A percentile compares a stretch with the other conserved stretches of the same genome.
Evolutionary conservation across 2,329 filamentous ascomycete genomes (phyloP).

Genomic region (Anisogramma anomala): DNA sequence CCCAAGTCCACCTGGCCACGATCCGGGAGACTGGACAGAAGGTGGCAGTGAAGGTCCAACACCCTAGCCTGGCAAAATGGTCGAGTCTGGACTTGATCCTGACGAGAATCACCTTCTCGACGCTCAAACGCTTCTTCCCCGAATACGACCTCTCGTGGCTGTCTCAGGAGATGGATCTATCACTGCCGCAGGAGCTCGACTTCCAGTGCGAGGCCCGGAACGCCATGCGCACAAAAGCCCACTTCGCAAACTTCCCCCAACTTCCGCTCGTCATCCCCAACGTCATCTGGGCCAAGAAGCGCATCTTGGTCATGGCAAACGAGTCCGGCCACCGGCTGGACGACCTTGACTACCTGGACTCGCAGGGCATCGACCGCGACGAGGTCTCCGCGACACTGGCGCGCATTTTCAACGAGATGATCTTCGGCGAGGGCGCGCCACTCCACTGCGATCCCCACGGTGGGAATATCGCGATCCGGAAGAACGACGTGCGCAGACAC

Average conservation of each 20-base stretch:
- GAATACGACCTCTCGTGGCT: slow-evolving; percentile 98
- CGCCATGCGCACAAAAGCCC: slow-evolving; percentile 63
- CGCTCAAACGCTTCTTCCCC: slow-evolving; percentile 84
- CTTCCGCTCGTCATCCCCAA: slow-evolving; percentile 81
- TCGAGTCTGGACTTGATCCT: slow-evolving; percentile 75
- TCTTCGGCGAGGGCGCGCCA: slow-evolving; percentile 79
- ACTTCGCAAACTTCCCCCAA: slow-evolving; percentile 64
- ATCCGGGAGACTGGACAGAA: slow-evolving; percentile 70
- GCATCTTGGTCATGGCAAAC: slow-evolving; percentile 92
- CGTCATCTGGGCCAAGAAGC: slow-evolving; percentile 77
- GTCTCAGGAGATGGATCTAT: slow-evolving; percentile 82
- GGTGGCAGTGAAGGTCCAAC: slow-evolving; percentile 95
- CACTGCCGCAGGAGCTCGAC: slow-evolving; percentile 81
- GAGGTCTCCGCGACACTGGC: slow-evolving; percentile 88
- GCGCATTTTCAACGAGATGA: slow-evolving; percentile 98
- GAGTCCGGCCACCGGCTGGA: slow-evolving; percentile 79
- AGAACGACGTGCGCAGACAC: slow-evolving; percentile 49
- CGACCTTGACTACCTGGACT: slow-evolving; percentile 76
- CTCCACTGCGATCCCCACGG: slow-evolving; percentile 96
- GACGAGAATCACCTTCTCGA: slow-evolving; percentile 80
- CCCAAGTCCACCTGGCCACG: slow-evolving; percentile 87
- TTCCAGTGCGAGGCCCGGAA: slow-evolving; percentile 80
- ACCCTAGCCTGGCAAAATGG: slow-evolving; percentile 82
- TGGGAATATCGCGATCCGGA: slow-evolving; percentile 85
- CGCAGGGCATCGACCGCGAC: slow-evolving; percentile 79